Conservation (phyloP, 768 basidiomycete genomes). For the Chalciporus sphaerocephalus region DNA sequence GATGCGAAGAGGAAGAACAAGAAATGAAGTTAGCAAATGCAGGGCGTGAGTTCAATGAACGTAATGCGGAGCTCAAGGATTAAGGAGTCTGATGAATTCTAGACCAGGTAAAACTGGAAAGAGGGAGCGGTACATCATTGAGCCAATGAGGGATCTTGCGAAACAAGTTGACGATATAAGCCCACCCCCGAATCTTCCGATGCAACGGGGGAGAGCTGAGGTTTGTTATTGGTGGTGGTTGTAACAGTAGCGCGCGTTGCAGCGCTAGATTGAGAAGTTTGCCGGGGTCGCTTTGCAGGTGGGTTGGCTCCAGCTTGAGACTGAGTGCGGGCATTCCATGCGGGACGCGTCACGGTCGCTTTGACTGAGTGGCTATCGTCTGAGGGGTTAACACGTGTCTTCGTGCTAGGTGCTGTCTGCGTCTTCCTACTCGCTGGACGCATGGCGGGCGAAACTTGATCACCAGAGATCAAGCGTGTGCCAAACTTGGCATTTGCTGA, state of each 20-base stretch:
- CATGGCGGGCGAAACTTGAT: conserved; percentile 36
- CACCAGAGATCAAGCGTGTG: conserved; percentile 67
- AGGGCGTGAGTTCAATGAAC: conserved; percentile 22
- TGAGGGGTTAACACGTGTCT: conserved; percentile 44
- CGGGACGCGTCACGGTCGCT: conserved; percentile 71
- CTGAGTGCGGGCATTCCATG: conserved; percentile 66
- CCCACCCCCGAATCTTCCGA: conserved; percentile 75
- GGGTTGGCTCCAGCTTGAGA: conserved; percentile 32
- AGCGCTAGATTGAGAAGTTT: conserved; percentile 70
- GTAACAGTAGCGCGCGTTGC: conserved; percentile 41
- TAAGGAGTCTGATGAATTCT: conserved; percentile 20
- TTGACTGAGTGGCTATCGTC: conserved; percentile 66
- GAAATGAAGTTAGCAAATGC: conserved; percentile 27
- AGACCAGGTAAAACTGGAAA: conserved; percentile 10
- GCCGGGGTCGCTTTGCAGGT: conserved; percentile 57
- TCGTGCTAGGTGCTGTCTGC: conserved; percentile 38
- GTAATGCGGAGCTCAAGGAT: conserved; percentile 17
- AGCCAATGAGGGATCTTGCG: conserved; percentile 67
- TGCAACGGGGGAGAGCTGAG: conserved; percentile 64
- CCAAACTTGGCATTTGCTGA: conserved; percentile 94
- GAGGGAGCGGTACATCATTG: conserved; percentile 19
- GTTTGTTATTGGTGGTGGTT: conserved; percentile 28
- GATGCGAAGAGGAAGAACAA: conserved; percentile 25
- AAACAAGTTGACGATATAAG: conserved; percentile 76
- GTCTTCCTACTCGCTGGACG: conserved; percentile 67